These are phyloP conservation scores for Cystoisospora suis DNA, from an alignment of 169 alveolate genomes.

Conservation along the genomic window DNA sequence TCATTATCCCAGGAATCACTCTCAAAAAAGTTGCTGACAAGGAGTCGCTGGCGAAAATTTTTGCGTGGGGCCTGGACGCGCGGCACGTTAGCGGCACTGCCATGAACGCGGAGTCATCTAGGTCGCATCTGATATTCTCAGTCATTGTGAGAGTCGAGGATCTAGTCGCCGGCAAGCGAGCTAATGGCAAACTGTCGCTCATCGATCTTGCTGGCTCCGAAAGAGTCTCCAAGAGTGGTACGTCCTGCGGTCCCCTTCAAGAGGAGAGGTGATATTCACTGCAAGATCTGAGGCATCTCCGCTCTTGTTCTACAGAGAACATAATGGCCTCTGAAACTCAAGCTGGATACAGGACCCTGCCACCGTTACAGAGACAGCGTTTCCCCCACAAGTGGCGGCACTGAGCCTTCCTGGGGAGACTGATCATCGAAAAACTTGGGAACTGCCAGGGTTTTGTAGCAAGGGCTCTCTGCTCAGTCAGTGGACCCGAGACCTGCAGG, in stretches of 20 bases:
- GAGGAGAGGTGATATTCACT: not conserved
- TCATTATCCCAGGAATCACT: constrained; percentile 71
- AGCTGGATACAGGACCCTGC: no score
- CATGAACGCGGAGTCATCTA: constrained; percentile 85
- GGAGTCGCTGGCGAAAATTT: constrained; percentile 65
- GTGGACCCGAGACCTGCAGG: no score
- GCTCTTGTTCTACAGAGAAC: no score
- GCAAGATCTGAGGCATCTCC: no score
- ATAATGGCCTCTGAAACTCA: no score
- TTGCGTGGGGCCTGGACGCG: constrained; percentile 74
- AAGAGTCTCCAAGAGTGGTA: constrained; percentile 69
- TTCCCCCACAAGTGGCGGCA: no score
- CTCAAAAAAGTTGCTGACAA: constrained; percentile 42
- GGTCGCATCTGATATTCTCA: constrained; percentile 87
- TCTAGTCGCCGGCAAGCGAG: constrained; percentile 72
- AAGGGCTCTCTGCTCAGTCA: no score
- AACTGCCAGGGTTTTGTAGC: no score
- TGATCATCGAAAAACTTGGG: no score
- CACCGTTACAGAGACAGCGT: not conserved
- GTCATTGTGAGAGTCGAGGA: constrained; percentile 79
- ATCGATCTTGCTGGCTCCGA: constrained; percentile 93
- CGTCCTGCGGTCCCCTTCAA: not conserved
- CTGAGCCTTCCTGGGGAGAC: no score
- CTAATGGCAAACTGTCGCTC: constrained; percentile 83
- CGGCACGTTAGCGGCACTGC: constrained; percentile 83